These are phyloP conservation scores for Streptanthus diversifolius DNA, from an alignment of 345 rosid species.

Conservation along the genomic window DNA sequence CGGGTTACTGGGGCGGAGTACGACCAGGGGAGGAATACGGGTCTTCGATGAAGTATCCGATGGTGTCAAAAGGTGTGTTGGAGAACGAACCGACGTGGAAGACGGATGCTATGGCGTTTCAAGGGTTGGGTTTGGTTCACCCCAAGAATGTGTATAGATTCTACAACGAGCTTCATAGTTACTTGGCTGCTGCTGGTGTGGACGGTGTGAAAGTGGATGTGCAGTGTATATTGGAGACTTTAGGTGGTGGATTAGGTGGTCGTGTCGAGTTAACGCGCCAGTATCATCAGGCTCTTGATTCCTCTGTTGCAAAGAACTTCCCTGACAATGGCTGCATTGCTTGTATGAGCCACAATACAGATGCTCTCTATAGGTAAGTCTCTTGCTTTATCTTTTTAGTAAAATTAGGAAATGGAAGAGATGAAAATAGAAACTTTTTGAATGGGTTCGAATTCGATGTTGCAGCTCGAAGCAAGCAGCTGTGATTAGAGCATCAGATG, in stretches of 20 bases:
- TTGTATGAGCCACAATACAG: constrained; percentile 95
- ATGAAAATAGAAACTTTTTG: neutral
- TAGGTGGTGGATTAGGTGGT: constrained; percentile 79
- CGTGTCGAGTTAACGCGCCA: constrained; percentile 77
- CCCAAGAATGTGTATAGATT: constrained; percentile 70
- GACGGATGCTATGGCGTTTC: constrained; percentile 56
- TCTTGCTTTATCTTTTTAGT: neutral
- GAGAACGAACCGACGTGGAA: constrained; percentile 89
- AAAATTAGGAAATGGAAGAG: neutral
- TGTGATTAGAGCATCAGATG: constrained; percentile 88
- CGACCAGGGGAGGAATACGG: constrained; percentile 71
- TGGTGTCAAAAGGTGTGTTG: constrained; percentile 59
- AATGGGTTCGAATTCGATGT: neutral
- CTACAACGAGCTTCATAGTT: constrained; percentile 72
- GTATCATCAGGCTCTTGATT: constrained; percentile 90
- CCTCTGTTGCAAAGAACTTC: constrained; percentile 70
- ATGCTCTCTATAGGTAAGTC: constrained; percentile 82
- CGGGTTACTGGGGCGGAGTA: constrained; percentile 98
- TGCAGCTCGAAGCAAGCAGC: constrained; percentile 94
- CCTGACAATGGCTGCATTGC: constrained; percentile 91
- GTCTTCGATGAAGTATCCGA: constrained; percentile 68
- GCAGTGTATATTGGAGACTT: constrained; percentile 87
- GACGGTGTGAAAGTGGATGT: constrained; percentile 94
- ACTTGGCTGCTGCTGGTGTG: constrained; percentile 73
- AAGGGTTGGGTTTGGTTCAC: constrained; percentile 80